Evolutionary conservation across 2,329 filamentous ascomycete genomes (phyloP), one percentile per base, ranked within the genome.

Genomic region (Fusarium dimerum): DNA sequence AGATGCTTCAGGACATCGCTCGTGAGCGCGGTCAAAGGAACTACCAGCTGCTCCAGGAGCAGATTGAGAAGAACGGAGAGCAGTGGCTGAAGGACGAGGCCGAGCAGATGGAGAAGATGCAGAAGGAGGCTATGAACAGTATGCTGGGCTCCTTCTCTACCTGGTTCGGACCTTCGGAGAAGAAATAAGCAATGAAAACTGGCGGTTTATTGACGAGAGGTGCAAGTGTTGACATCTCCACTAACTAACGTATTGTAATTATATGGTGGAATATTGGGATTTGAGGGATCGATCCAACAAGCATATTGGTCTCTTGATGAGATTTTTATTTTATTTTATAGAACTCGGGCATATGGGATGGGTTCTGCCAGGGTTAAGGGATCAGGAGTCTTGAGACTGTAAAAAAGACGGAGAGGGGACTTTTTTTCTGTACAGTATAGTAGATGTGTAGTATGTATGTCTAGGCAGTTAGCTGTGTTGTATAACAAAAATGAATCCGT

Each of bases 81-180:
- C 91, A 93, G 76, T 97, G 92, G 90, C 79, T 99, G 63, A 92
- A 92, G 78, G 93, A 97, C 73, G 92, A 96, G 79, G 89, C 89
- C 41, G 87, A 87, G 45, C 84, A 90, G 69, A 88, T 92, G 77
- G 93, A 97, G 79, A 92, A 91, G 78, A 81, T 86, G 57, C 89
- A 92, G 72, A 89, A 96, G 67, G 92, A 96, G 74, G 88, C 88
- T 65, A 92, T 96, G 87, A 89, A 88, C 75, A 90, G 83, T 68
- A 96, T 96, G 90, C 94, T 93, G 82, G 83, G 82, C 52, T 87
- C 87, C 29, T 86, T 94, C 65, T 61, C 59, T 15, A 65, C 66
- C 48, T 59, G 63, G 45, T 72, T 73, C 17, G 55, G 49, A 48
- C 49, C 54, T 13, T 39, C 59, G 15, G 62, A 66, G 54, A 65